Evolutionary conservation across 2,329 filamentous ascomycete species (phyloP), one percentile per base, ranked within the genome.

Genomic region (Cercospora brassicicola): DNA sequence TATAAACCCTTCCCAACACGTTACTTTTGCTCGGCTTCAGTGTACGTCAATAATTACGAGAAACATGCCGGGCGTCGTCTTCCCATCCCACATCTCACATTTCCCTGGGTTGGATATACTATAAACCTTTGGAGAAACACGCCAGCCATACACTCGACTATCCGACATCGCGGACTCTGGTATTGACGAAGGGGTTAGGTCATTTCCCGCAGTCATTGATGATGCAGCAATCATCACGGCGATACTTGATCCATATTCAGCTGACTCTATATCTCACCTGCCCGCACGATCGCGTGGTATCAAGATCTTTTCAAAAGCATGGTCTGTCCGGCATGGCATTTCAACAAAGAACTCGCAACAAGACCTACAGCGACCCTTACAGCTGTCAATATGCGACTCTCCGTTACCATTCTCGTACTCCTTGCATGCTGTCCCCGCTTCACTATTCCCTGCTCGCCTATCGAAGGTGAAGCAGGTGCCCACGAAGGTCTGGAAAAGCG

Each of bases 401-500:
- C n/a, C 42, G 42, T 8, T 20, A 48, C 9, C n/a, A 4, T 20
- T 48, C 9, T 48, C 42, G 10, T 20, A 13, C 42, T 48, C 42
- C 42, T 48, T 48, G 42, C 42, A 18, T 15, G 42, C 42, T 48
- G 42, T 48, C 8, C n/a, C 18, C 8, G 42, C 42, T 11, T 48
- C 42, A 20, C n/a, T 48, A 9, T 48, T 13, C 3, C 42, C 42
- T 20, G 42, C 42, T 20, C 18, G 18, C 11, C 42, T 20, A 48
- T 48, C n/a, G n/a, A 48, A 48, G 18, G 42, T 10, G 42, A 48
- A 13, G 18, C n/a, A 18, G n/a, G 42, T 48, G 18, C 23, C 39
- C 6, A 4, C 20, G 26, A 62, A n/a, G 20, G 18, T 9, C 56
- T 68, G 9, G 2, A 18, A 4, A 67, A 67, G n/a, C 62, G 72